Evolutionary conservation across 1,284 basidiomycete genomes (phyloP).

Genomic region (Athelia sp.): DNA sequence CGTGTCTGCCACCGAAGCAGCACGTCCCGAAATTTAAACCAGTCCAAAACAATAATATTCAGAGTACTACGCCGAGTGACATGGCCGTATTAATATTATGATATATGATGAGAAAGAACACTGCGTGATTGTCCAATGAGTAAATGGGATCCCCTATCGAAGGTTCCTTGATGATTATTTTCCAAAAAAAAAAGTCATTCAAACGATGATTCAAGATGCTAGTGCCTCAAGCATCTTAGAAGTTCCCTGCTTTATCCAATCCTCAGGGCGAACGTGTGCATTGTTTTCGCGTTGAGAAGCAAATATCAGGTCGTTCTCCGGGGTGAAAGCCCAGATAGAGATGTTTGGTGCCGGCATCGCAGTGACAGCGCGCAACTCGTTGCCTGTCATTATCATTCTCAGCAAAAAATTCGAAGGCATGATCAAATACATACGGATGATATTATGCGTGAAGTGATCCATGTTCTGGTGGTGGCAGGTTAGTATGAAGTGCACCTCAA

Average conservation of each 20-base stretch:
- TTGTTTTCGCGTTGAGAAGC: constrained; percentile 19
- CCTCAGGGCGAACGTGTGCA: constrained; percentile 42
- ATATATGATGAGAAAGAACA: no score
- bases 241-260: constrained; percentile 50
- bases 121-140: no score
- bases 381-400: constrained; percentile 35
- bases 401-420: background rate
- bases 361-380: constrained; percentile 54
- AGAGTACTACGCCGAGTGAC: no score
- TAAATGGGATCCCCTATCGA: no score
- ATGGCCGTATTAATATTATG: no score
- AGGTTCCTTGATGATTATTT: no score
- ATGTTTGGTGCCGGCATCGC: constrained; percentile 52
- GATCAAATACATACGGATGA: constrained; percentile 27
- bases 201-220: background rate
- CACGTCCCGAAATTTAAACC: no score
- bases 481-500: constrained; percentile 2
- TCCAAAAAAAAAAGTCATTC: no score
- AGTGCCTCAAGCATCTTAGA: constrained; percentile 36
- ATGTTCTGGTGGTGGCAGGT: constrained; percentile 37
- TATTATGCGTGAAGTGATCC: constrained; percentile 45
- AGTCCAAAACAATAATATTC: no score
- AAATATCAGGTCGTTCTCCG: constrained; percentile 55
- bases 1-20: background rate
- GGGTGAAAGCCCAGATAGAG: constrained; percentile 51